Evolutionary conservation across 2,329 filamentous ascomycete genomes (phyloP), one percentile per base, ranked within the genome.

Genomic region (Epichloe typhina): DNA sequence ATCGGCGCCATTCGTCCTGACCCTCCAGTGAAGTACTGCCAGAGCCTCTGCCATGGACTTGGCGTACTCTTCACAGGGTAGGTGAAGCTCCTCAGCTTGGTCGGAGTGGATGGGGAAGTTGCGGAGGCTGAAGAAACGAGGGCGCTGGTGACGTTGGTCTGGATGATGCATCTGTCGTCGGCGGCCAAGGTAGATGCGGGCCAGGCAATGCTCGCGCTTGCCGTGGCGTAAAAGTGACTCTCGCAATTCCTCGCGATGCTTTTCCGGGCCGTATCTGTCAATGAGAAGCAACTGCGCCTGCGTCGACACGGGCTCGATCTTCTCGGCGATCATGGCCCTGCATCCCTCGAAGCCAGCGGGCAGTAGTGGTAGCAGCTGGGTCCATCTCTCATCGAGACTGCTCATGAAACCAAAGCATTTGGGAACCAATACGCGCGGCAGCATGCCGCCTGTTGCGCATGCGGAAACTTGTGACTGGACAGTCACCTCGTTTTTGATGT

Each of bases 161-260:
- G 13, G 31, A 26, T 36, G 26, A 9, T 19, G 19, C 19, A 19
- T 19, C 21, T 38, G 19, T 17, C 49, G 39, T n/a, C 63, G 56
- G 8, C 62, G 64, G 6, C 75, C 75, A 0, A 79, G 59, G 46
- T 77, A 79, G 0, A 68, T 65, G 1, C 75, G 68, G 11, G 76
- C 59, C 0, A 80, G 60, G 46, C 74, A 79, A 51, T 74, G 69
- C n/a, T 66, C 54, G 46, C 12, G 74, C 68, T 4, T 58, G 59
- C 1, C 54, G 49, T 38, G 66, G 65, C 1, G 38, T 41, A 2
- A 26, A 26, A 5, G 54, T 9, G 8, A 57, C 50, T 0, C 48
- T 39, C 0, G 52, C 17, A 48, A 8, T 33, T 33, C n/a, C 5
- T 45, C 50, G 1, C 17, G n/a, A 8, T 46, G 31, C 15, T 33